Percentiles rank a stretch among this genome's conserved stretches.
phyloP scores from a whole-genome alignment of 1,139 yeast species.

The Suhomyces ambrosiae region DNA sequence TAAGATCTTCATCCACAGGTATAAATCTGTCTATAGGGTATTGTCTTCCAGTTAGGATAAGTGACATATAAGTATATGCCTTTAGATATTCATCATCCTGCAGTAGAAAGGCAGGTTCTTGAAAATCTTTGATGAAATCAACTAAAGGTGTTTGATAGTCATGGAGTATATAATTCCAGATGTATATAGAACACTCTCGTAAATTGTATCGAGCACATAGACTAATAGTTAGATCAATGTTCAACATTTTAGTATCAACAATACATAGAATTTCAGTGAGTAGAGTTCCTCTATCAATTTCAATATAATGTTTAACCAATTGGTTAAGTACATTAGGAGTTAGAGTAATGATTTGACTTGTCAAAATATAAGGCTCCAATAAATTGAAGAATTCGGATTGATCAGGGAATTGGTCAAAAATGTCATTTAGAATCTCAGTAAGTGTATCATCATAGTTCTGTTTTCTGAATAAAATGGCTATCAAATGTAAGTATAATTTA shows the following conservation, averaged over 20 bases:
- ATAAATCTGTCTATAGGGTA: slow-evolving; percentile 69
- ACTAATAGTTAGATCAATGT: slow-evolving; percentile 67
- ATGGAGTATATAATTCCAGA: slow-evolving; percentile 64
- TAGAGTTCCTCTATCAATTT: slow-evolving; percentile 41
- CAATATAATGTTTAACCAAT: slow-evolving; percentile 55
- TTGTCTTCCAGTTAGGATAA: slow-evolving; percentile 71
- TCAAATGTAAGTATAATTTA: slow-evolving; percentile 27
- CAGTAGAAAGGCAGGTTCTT: slow-evolving; percentile 1
- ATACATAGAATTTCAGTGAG: slow-evolving; percentile 69
- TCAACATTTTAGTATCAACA: slow-evolving; percentile 65
- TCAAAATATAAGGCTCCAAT: slow-evolving; percentile 54
- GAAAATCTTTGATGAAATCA: slow-evolving; percentile 48
- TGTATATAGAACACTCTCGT: slow-evolving; percentile 61
- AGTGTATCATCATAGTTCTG: slow-evolving; percentile 20
- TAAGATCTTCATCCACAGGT: slow-evolving; percentile 22
- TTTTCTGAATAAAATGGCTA: slow-evolving; percentile 20
- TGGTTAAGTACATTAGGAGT: slow-evolving; percentile 65
- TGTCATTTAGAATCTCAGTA: slow-evolving; percentile 48
- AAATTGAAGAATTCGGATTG: slow-evolving; percentile 47
- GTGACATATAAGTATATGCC: slow-evolving; percentile 65
- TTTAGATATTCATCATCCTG: slow-evolving; percentile 28
- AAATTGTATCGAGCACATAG: slow-evolving; percentile 58
- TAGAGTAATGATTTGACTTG: slow-evolving; percentile 46
- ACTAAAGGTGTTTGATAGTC: slow-evolving; percentile 72
- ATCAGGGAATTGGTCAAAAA: slow-evolving; percentile 51